phyloP scores from a whole-genome alignment of 305 asterid species.

The Fraxinus sp. region DNA sequence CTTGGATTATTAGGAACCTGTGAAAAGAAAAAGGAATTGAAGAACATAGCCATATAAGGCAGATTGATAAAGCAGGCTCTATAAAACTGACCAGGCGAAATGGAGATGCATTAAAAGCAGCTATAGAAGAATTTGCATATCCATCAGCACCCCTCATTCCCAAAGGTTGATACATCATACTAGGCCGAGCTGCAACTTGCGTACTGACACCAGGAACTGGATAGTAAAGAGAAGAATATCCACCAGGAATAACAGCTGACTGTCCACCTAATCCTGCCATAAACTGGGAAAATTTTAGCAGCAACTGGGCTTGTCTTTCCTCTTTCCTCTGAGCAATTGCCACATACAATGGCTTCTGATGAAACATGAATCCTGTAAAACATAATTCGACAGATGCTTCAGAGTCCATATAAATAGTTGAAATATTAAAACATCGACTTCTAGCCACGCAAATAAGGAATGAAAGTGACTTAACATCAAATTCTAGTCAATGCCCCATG shows the following conservation, averaged over 20 bases:
- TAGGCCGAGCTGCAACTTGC: constrained; percentile 52
- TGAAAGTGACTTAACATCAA: neutral
- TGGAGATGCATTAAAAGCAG: constrained; percentile 48
- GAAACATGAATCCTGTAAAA: constrained; percentile 63
- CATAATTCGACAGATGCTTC: constrained; percentile 12
- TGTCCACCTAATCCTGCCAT: constrained; percentile 55
- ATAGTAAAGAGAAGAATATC: constrained; percentile 64
- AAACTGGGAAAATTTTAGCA: constrained; percentile 50
- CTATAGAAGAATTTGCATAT: constrained; percentile 45
- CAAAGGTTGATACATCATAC: constrained; percentile 55
- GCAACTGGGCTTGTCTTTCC: constrained; percentile 74
- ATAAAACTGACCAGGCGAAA: constrained; percentile 54
- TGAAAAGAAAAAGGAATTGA: neutral
- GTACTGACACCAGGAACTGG: constrained; percentile 50
- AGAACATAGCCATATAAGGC: neutral
- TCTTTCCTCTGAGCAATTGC: constrained; percentile 90
- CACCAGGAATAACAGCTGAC: constrained; percentile 54
- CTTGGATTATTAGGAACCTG: constrained; percentile 60
- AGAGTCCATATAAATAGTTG: neutral
- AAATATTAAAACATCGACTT: neutral
- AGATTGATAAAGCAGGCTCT: constrained; percentile 1
- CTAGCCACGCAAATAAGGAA: neutral
- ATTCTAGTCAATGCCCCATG: neutral
- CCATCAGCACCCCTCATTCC: constrained; percentile 60
- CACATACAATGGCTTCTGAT: constrained; percentile 70